Percentiles rank a stretch among this genome's conserved stretches.
These are phyloP conservation scores for Fusarium ramigenum DNA, from an alignment of 2,329 filamentous ascomycete genomes.

Conservation along the genomic window DNA sequence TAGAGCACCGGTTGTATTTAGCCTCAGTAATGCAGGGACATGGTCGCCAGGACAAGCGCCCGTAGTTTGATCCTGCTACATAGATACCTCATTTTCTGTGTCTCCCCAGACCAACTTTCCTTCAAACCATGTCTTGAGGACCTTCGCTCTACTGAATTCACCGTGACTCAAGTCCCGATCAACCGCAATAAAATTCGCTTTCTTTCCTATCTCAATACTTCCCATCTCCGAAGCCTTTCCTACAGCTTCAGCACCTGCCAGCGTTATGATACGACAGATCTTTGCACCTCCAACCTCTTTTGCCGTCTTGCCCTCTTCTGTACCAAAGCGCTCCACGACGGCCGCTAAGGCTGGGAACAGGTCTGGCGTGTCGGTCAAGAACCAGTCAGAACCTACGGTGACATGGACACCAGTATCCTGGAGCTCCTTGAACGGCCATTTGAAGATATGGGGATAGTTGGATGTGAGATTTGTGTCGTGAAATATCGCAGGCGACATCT, in stretches of 20 bases:
- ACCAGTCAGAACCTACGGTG: background rate
- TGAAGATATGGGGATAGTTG: background rate
- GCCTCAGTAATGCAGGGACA: background rate
- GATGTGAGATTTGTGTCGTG: background rate
- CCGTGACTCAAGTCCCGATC: background rate
- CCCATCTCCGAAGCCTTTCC: background rate
- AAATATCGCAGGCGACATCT: background rate
- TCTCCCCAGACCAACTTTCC: background rate
- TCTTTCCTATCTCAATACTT: background rate
- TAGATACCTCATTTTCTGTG: rapidly evolving
- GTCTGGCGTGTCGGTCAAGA: background rate
- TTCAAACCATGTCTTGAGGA: background rate
- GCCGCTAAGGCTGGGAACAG: background rate
- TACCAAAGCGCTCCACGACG: background rate
- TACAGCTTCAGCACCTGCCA: background rate
- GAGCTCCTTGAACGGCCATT: background rate
- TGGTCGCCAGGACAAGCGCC: background rate
- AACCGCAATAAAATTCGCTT: background rate
- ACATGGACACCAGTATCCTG: background rate
- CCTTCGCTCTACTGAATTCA: background rate
- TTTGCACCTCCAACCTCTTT: background rate
- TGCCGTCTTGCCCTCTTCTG: background rate
- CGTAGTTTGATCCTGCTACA: background rate
- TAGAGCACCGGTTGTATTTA: background rate
- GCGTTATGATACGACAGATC: background rate